Evolutionary conservation across 768 basidiomycete genomes (phyloP).

Genomic region (Dioszegia hungarica): DNA sequence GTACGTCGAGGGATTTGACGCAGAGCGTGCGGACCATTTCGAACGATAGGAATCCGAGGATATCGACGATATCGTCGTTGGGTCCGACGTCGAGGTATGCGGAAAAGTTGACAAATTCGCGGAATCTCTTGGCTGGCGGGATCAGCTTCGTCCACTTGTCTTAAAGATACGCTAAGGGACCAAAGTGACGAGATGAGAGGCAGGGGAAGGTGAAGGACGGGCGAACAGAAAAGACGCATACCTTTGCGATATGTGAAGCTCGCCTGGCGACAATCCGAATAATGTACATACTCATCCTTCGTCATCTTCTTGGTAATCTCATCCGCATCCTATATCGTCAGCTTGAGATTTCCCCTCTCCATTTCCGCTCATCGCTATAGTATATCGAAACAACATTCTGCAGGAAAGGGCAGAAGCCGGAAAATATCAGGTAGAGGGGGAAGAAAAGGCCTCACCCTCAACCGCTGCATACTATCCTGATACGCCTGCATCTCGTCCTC

Average conservation of each 20-base stretch:
- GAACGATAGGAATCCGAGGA: slow-evolving; percentile 93
- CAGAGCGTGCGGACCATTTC: slow-evolving; percentile 95
- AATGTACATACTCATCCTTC: slow-evolving; percentile 91
- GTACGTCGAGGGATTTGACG: slow-evolving; percentile 73
- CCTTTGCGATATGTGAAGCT: slow-evolving; percentile 97
- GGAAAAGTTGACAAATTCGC: slow-evolving; percentile 87
- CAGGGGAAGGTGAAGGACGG: too few species aligned
- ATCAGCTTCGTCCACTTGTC: slow-evolving; percentile 3
- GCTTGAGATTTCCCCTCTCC: not conserved
- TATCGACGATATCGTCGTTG: slow-evolving; percentile 91
- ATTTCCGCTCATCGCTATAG: not conserved
- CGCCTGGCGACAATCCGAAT: slow-evolving; percentile 92
- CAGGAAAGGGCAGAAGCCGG: too few species aligned
- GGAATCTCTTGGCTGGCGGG: slow-evolving; percentile 76
- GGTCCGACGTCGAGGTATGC: slow-evolving; percentile 79
- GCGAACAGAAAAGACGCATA: too few species aligned
- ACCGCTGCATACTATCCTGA: slow-evolving; percentile 81
- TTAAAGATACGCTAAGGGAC: too few species aligned
- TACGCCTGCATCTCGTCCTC: slow-evolving; percentile 94
- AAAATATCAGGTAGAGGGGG: too few species aligned
- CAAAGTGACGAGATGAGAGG: too few species aligned
- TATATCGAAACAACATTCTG: too few species aligned
- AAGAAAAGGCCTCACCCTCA: slow-evolving; percentile 57
- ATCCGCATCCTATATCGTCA: slow-evolving; percentile 69
- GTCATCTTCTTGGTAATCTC: slow-evolving; percentile 94